These are phyloP conservation scores for Sporisorium exsertum DNA, from an alignment of 1,284 basidiomycete genomes.

Conservation along the genomic window DNA sequence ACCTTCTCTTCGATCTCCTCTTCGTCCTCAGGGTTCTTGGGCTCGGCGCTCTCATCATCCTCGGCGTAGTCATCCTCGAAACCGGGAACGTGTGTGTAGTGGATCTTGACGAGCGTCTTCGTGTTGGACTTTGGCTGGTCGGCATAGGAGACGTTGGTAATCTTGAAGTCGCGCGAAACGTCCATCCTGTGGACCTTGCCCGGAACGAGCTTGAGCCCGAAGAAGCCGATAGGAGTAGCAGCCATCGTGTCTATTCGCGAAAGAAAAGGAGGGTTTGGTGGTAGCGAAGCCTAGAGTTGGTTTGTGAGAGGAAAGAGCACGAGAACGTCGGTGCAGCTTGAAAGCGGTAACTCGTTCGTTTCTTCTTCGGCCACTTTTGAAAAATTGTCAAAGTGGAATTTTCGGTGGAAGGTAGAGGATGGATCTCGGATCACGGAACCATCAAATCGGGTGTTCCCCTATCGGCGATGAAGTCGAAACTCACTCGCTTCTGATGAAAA, in stretches of 20 bases:
- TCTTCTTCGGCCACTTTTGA: not conserved
- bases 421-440: not conserved
- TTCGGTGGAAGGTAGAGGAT: not conserved
- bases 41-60: slow-evolving; percentile 68
- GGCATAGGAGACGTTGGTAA: slow-evolving; percentile 80
- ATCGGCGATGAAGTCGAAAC: not conserved
- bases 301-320: not conserved
- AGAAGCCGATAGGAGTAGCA: slow-evolving; percentile 63
- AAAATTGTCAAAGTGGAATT: slow-evolving; percentile 1
- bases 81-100: slow-evolving; percentile 73
- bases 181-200: slow-evolving; percentile 76
- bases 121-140: slow-evolving; percentile 77
- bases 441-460: not conserved
- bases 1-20: slow-evolving; percentile 70
- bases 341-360: not conserved
- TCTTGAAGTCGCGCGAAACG: slow-evolving; percentile 79
- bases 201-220: slow-evolving; percentile 72
- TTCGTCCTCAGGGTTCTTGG: slow-evolving; percentile 69
- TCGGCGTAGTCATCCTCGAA: slow-evolving; percentile 72
- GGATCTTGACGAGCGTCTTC: slow-evolving; percentile 81
- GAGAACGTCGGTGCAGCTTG: not conserved
- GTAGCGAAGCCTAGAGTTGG: not conserved
- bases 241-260: slow-evolving; percentile 32
- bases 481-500: too few species aligned
- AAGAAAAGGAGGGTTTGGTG: not conserved